phyloP scores from a whole-genome alignment of 2,329 filamentous ascomycete species.

The Purpureocillium takamizusanense region DNA sequence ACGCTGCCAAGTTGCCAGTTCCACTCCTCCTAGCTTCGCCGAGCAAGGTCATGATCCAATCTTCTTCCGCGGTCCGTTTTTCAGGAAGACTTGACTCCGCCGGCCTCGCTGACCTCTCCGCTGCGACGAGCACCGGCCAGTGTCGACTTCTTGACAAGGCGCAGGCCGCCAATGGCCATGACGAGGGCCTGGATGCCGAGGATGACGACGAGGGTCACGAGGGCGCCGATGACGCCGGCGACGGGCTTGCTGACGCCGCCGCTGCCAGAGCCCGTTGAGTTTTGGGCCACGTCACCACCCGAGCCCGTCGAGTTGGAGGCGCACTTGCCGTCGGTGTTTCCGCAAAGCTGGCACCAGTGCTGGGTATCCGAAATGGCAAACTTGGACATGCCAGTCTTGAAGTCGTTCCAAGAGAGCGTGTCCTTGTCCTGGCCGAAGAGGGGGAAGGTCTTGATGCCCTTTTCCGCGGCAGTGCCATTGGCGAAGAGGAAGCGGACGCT shows the following conservation, averaged over 20 bases:
- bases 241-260: conserved; percentile 57
- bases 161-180: conserved; percentile 33
- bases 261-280: conserved; percentile 14
- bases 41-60: no score
- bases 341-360: conserved; percentile 69
- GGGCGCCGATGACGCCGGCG: conserved; percentile 75
- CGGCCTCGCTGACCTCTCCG: conserved; percentile 4
- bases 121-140: conserved; percentile 9
- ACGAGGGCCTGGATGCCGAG: conserved; percentile 34
- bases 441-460: conserved; percentile 44
- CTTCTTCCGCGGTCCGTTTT: no score
- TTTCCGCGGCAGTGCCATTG: conserved; percentile 45
- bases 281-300: conserved; percentile 13
- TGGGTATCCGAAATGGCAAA: conserved; percentile 57
- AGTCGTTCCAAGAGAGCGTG: conserved; percentile 59
- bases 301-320: conserved; percentile 25
- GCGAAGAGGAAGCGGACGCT: conserved; percentile 52
- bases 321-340: conserved; percentile 61
- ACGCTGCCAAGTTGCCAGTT: no score
- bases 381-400: conserved; percentile 51
- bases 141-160: conserved; percentile 38
- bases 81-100: conserved; percentile 9
- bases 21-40: no score
- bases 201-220: conserved; percentile 48
- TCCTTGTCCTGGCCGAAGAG: conserved; percentile 49